Evolutionary conservation across 1,284 basidiomycete species (phyloP).

Genomic region (Malassezia furfur): DNA sequence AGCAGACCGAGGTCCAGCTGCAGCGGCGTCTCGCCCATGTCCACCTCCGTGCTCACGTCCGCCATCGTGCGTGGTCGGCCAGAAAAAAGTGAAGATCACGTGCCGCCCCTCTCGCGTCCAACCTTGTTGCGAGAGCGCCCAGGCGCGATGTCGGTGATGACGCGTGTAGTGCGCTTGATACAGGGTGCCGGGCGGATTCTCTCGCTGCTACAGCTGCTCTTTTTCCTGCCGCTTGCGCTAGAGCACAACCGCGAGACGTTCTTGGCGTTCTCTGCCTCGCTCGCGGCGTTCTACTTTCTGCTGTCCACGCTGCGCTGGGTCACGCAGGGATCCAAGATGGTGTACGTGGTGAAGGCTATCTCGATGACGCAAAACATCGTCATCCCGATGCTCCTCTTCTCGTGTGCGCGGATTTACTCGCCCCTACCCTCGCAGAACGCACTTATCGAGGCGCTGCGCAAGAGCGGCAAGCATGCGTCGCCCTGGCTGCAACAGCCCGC

Average conservation of each 20-base stretch:
- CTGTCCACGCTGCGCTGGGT: conserved; percentile 36
- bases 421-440: conserved; percentile 22
- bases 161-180: background rate
- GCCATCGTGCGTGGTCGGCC: conserved; percentile 8
- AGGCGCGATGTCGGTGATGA: conserved; percentile 2
- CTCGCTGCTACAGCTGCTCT: conserved; percentile 38
- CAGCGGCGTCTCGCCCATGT: conserved; percentile 66
- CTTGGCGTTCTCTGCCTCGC: conserved; percentile 40
- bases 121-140: background rate
- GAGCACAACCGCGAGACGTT: conserved; percentile 46
- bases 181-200: conserved; percentile 4
- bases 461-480: background rate
- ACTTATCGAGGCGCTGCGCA: conserved; percentile 2
- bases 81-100: conserved; percentile 4
- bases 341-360: conserved; percentile 30
- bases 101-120: background rate
- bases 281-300: conserved; percentile 41
- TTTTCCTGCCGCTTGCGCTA: conserved; percentile 43
- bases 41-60: conserved; percentile 21
- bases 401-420: conserved; percentile 42
- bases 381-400: conserved; percentile 36
- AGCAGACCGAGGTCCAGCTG: conserved; percentile 74
- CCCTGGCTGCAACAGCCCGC: conserved; percentile 12
- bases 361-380: conserved; percentile 42
- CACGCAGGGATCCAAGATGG: conserved; percentile 25